Evolutionary conservation across 2,329 filamentous ascomycete species (phyloP), one percentile per base, ranked within the genome.

Genomic region (Venturia nashicola): DNA sequence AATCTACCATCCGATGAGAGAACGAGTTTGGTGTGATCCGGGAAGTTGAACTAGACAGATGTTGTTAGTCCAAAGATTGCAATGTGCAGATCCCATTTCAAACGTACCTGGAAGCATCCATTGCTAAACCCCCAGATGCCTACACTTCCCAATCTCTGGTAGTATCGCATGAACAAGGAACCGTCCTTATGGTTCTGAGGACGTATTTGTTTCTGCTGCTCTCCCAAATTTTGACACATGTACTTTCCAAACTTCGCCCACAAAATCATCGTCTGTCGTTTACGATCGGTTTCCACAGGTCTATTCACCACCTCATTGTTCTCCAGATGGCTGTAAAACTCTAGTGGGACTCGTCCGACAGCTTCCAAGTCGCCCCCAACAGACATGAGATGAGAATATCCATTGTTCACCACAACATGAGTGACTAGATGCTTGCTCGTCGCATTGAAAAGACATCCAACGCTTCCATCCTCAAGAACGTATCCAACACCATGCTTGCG

Each of bases 401-500:
- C 88, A 65, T 87, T 85, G 43, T 84, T 85, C 20, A 90, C 85
- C 65, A 91, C 81, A 32, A 91, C 82, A 68, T 88, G 88, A 3
- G 86, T 87, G 0, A 89, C 87, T 0, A 88, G 88, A 36, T 76
- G 68, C 32, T 69, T 72, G 55, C 73, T 68, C 20, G 76, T 76
- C n/a, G 77, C 78, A 63, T 79, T 80, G 66, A 79, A 75, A 62
- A 82, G 75, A 51, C 88, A 91, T 18, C 89, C 90, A 23, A 92
- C 86, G 66, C 86, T 91, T 39, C 90, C 89, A 68, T 93, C 88
- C 66, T 90, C 90, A 63, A 94, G 78, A 65, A 93, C 90, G 70
- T 93, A 94, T 43, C 90, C 90, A 18, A 94, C 81, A 14, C 90
- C 90, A 72, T 91, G 91, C 72, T 91, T 91, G 74, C 91, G 90